phyloP scores from a whole-genome alignment of 1,284 basidiomycete genomes.

The Leccinum cinnamomeum region DNA sequence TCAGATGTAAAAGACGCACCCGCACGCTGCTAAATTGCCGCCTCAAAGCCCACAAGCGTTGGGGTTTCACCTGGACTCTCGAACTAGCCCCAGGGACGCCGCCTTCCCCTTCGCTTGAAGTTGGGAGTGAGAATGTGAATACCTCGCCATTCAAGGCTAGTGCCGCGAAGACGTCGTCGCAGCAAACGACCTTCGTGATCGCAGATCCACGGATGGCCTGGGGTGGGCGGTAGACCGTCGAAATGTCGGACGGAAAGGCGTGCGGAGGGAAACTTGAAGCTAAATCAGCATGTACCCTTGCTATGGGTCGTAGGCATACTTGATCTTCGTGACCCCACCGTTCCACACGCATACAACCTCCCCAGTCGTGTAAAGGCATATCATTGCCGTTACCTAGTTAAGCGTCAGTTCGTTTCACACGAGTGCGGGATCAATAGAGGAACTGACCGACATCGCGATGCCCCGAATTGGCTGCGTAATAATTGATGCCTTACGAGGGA shows the following conservation, averaged over 20 bases:
- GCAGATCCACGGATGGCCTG: conserved; percentile 67
- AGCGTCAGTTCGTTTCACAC: conserved; percentile 5
- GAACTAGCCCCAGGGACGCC: conserved; percentile 21
- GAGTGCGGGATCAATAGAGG: conserved; percentile 1
- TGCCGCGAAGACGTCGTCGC: conserved; percentile 83
- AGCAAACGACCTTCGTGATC: conserved; percentile 81
- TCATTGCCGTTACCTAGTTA: conserved; percentile 77
- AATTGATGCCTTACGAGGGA: conserved; percentile 83
- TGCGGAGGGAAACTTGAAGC: conserved; percentile 62
- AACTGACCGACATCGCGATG: conserved; percentile 69
- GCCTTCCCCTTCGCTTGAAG: conserved; percentile 33
- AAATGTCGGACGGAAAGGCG: conserved; percentile 70
- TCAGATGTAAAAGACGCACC: conserved; percentile 39
- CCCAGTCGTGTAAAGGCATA: conserved; percentile 68
- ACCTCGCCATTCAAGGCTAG: conserved; percentile 89
- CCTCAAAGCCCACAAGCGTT: conserved; percentile 89
- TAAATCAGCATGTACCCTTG: conserved; percentile 15
- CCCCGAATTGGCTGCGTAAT: conserved; percentile 69
- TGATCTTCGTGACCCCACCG: conserved; percentile 74
- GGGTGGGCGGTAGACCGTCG: conserved; percentile 72
- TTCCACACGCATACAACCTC: conserved; percentile 88
- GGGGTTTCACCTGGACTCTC: conserved; percentile 59
- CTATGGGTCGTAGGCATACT: conserved; percentile 42
- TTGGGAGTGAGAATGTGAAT: conserved; percentile 74
- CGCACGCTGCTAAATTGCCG: conserved; percentile 85